Base-by-base conservation (phyloP, 148 eudicot genomes). In the Rheum nobile region DNA sequence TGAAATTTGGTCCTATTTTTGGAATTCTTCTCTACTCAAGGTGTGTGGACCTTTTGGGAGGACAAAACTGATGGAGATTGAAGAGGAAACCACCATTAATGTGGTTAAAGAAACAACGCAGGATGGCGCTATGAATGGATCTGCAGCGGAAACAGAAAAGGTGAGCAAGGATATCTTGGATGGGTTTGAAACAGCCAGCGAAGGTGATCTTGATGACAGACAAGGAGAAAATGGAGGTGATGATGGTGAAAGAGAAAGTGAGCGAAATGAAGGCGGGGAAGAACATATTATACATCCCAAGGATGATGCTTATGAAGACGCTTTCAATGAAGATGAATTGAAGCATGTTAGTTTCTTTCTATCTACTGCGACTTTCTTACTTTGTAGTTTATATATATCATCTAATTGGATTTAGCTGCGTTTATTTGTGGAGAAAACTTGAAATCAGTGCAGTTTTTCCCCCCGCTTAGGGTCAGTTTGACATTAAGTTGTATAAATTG, bases 271-370 rank as follows among this genome's bases (percentile, higher is more conserved):
- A 43, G 71, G 67, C 11, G 54, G 67, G 41, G 71, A 59, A 67
- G 76, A 78, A 59, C 61, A 72, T 72, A 35, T 72, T 41, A 54
- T 21, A 46, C 11, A 72, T 50, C 67, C 74, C 29, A 75, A 77
- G 72, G 85, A 82, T 59, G 82, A 76, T 72, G 69, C 80, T 37
- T 78, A 63, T 32, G 77, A 85, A 76, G 79, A 80, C 75, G 81
- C 80, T 8, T 73, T 83, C 14, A 71, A 79, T 44, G 89, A 87
- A 12, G 79, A 81, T 37, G 80, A 89, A 71, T 77, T 76, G 34
- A 76, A 74, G 41, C 86, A 88, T 91, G 91, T 88, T 21, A 21
- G 2, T 10, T 72, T 14, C n/a, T 50, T 29, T 67, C 37, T 41
- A 13, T 34, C 16, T 35, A 28, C 55, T 48, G 55, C 21, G 2